These are phyloP conservation scores for Pythium utonaiense DNA, from an alignment of 352 stramenopile genomes.

Conservation along the genomic window DNA sequence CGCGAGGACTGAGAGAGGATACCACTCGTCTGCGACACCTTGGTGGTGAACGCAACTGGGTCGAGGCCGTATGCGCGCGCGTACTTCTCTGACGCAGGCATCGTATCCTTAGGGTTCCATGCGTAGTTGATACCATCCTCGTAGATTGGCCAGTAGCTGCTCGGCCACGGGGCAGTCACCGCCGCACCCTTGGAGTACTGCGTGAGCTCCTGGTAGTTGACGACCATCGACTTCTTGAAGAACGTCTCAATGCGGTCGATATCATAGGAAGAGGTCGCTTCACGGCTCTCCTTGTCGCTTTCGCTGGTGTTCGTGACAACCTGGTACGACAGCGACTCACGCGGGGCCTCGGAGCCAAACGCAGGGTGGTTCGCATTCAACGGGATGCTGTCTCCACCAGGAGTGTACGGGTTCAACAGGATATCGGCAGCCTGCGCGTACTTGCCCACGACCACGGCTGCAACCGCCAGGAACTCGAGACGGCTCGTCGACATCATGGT, in stretches of 20 bases:
- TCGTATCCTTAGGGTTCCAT: slow-evolving; percentile 11
- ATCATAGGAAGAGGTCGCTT: slow-evolving; percentile 9
- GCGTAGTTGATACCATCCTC: slow-evolving; percentile 23
- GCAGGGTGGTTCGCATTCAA: slow-evolving; percentile 14
- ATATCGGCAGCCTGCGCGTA: not conserved
- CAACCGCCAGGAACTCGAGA: slow-evolving; percentile 6
- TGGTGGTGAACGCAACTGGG: slow-evolving; percentile 10
- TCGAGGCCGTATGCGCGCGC: slow-evolving; percentile 19
- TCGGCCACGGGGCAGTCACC: slow-evolving; percentile 8
- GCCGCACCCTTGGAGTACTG: slow-evolving; percentile 7
- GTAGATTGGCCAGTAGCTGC: slow-evolving; percentile 24
- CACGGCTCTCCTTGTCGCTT: not conserved
- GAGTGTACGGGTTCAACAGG: slow-evolving; percentile 5
- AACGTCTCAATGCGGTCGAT: slow-evolving; percentile 14
- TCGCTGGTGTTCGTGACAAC: not conserved
- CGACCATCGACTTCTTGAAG: slow-evolving; percentile 13
- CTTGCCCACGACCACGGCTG: not conserved
- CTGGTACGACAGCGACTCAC: slow-evolving; percentile 7
- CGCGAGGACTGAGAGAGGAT: slow-evolving; percentile 8
- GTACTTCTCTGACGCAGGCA: slow-evolving; percentile 21
- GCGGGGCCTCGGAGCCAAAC: slow-evolving; percentile 3
- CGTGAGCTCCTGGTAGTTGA: slow-evolving; percentile 18
- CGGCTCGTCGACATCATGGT: not conserved
- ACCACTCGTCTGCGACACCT: slow-evolving; percentile 16
- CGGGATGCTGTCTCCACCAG: slow-evolving; percentile 25